Evolutionary conservation across 2,329 filamentous ascomycete species (phyloP), one percentile per base, ranked within the genome.

Genomic region (Mollisia scopiformis): DNA sequence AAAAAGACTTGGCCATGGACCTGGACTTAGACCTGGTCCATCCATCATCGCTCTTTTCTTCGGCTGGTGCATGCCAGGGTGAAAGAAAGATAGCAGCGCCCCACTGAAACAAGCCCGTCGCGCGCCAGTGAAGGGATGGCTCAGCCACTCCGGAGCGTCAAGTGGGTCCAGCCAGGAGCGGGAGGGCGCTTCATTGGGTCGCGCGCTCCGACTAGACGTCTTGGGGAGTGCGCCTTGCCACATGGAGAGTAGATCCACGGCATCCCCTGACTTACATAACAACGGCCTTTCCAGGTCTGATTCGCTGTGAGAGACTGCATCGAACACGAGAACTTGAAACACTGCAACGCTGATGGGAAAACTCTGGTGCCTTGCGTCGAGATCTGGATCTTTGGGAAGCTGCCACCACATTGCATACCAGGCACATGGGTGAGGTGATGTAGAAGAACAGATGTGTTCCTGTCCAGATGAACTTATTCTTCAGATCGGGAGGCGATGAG

Each of bases 281-380:
- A 25, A 14, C 16, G 39, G 6, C n/a, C 13, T 39, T 19, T 2
- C 3, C 6, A 3, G 33, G 19, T 33, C 35, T 39, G 31, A 43
- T 55, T 49, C 46, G 53, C 52, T 47, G 41, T 52, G 37, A 53
- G 49, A 21, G 25, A 52, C 46, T 21, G 2, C 46, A 25, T 50
- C 23, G 56, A 46, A 53, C 49, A 58, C 56, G 56, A 57, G 46
- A 47, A 53, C 28, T 21, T 53, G 56, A 58, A 58, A 58, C 56
- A 35, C 43, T 31, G 23, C 43, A 19, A 47, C n/a, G n/a, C n/a
- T n/a, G n/a, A 31, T 25, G 10, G 8, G 37, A 13, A n/a, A 41
- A n/a, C n/a, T n/a, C n/a, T n/a, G n/a, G n/a, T n/a, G n/a, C n/a
- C n/a, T n/a, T 23, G 19, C 11, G 6, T 28, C 31, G 16, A 52